Evolutionary conservation across 306 rosid species (phyloP), one percentile per base, ranked within the genome.

Genomic region (Rosa multiflora): DNA sequence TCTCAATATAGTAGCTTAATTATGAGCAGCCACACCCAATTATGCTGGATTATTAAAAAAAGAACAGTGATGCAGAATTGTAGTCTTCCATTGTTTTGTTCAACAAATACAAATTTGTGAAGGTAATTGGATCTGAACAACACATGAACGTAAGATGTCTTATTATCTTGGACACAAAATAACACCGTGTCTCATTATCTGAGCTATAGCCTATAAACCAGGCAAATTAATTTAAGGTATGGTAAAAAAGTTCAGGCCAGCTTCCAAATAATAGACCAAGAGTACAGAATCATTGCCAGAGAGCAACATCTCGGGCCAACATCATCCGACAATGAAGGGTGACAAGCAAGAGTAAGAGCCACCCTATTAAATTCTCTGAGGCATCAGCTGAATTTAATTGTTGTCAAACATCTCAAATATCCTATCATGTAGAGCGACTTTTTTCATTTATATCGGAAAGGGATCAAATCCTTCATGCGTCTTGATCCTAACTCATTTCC

Each of bases 81-180:
- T 29, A 40, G 23, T 74, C 52, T 74, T 42, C 64, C 26, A 2
- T 43, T 58, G 47, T 42, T 75, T 26, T 10, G 79, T 46, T 61
- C 17, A 26, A 23, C 21, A 15, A 26, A 17, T 62, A 62, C 35
- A 46, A 15, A 23, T 42, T 40, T 74, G 12, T 56, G 14, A 55
- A 56, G n/a, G 52, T 21, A n/a, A 37, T 23, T 58, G 70, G 70
- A 75, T 75, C 79, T 61, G 71, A 75, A 29, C 44, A 21, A 29
- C 58, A n/a, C 61, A 61, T 51, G 26, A 39, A 56, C 14, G 21
- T 4, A n/a, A 26, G 20, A 35, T 11, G 48, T 11, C 49, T 5
- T 26, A 62, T 29, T 63, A 63, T 29, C 42, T 29, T 6, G 9
- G 42, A 63, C 42, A 14, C 29, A 63, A 29, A 29, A 13, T 17